A percentile compares a stretch with the other conserved stretches of the same genome.
phyloP scores from a whole-genome alignment of 2,329 filamentous ascomycete species.

The Sphaceloma murrayae region DNA sequence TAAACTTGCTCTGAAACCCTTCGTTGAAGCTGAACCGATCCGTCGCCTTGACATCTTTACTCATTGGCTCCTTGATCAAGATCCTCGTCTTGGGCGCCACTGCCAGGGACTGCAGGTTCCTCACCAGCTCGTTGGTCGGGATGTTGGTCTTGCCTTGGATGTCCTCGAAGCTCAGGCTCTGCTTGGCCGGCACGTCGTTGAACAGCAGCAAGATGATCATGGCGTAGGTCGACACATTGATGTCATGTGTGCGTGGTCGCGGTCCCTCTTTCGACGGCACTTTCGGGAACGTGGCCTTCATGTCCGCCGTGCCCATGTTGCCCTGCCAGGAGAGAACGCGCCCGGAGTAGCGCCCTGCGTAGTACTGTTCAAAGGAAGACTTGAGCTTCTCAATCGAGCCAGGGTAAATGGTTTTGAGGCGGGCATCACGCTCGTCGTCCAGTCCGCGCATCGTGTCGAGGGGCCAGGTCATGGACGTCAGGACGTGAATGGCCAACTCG shows the following conservation, averaged over 20 bases:
- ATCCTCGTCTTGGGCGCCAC: slow-evolving; percentile 76
- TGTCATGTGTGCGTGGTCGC: slow-evolving; percentile 67
- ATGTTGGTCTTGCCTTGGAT: slow-evolving; percentile 79
- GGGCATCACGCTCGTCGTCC: slow-evolving; percentile 39
- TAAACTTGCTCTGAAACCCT: slow-evolving; percentile 68
- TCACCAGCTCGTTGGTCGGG: slow-evolving; percentile 59
- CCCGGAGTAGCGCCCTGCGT: slow-evolving; percentile 77
- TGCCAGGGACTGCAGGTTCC: slow-evolving; percentile 71
- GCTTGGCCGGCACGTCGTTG: slow-evolving; percentile 56
- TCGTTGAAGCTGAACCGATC: slow-evolving; percentile 79
- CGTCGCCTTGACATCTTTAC: slow-evolving; percentile 63
- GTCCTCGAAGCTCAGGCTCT: slow-evolving; percentile 56
- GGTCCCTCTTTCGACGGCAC: slow-evolving; percentile 60
- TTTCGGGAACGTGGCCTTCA: slow-evolving; percentile 68
- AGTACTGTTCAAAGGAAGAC: slow-evolving; percentile 80
- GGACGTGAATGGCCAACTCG: slow-evolving; percentile 73
- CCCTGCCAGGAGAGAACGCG: slow-evolving; percentile 77
- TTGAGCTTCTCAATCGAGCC: slow-evolving; percentile 64
- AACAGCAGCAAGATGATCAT: slow-evolving; percentile 87
- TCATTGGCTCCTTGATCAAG: slow-evolving; percentile 68
- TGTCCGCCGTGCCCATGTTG: slow-evolving; percentile 72
- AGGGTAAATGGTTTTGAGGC: slow-evolving; percentile 61
- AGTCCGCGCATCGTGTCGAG: slow-evolving; percentile 67
- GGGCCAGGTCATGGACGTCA: slow-evolving; percentile 94
- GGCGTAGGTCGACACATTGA: slow-evolving; percentile 85